These are phyloP conservation scores for Wickerhamomyces strasburgensis DNA, from an alignment of 805 yeast species.

Conservation along the genomic window DNA sequence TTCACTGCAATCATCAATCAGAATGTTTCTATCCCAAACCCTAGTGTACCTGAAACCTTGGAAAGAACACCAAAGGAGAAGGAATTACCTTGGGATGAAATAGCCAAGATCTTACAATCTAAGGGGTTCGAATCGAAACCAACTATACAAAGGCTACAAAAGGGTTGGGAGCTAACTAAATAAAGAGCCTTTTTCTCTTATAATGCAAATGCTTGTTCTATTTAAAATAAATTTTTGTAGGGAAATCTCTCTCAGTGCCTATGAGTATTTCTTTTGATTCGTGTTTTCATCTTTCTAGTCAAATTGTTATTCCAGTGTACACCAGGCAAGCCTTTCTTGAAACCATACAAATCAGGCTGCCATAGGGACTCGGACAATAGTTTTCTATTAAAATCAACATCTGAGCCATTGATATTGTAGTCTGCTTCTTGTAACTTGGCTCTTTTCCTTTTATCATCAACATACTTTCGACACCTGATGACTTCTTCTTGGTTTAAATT, in stretches of 20 bases:
- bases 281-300: slow-evolving; percentile 47
- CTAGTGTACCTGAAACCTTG: neutral
- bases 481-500: slow-evolving; percentile 81
- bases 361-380: slow-evolving; percentile 29
- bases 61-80: slow-evolving; percentile 1
- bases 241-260: no score
- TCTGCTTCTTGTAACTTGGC: slow-evolving; percentile 12
- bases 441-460: slow-evolving; percentile 50
- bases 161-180: slow-evolving; percentile 35
- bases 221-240: neutral
- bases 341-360: slow-evolving; percentile 37
- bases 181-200: slow-evolving; percentile 8
- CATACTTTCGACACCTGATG: slow-evolving; percentile 71
- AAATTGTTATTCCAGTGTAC: slow-evolving; percentile 61
- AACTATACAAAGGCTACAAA: slow-evolving; percentile 31
- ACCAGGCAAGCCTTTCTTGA: slow-evolving; percentile 39
- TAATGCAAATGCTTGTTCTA: neutral
- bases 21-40: slow-evolving; percentile 1
- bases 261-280: slow-evolving; percentile 21
- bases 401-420: slow-evolving; percentile 17
- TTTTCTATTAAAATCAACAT: slow-evolving; percentile 24
- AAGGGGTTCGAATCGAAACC: slow-evolving; percentile 30
- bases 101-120: slow-evolving; percentile 30
- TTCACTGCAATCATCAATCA: slow-evolving; percentile 38
- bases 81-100: slow-evolving; percentile 41